Conservation (phyloP, 805 yeast genomes). For the Candida ovalis region DNA sequence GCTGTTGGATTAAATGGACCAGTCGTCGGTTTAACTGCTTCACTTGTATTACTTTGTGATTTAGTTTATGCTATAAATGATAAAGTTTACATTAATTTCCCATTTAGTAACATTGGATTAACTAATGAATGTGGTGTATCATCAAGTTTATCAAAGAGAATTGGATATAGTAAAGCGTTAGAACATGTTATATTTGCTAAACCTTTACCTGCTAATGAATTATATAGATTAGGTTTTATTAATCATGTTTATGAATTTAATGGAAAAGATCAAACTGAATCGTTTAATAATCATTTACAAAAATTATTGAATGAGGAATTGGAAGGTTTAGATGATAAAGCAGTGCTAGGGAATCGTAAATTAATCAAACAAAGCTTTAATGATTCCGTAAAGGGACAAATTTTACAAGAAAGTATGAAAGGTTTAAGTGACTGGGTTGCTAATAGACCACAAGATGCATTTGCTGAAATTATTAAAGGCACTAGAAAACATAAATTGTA, state of each 20-base stretch:
- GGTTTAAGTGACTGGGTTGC: slow-evolving; percentile 70
- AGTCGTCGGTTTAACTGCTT: slow-evolving; percentile 74
- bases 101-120: slow-evolving; percentile 79
- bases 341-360: slow-evolving; percentile 43
- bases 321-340: slow-evolving; percentile 41
- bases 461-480: slow-evolving; percentile 49
- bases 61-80: slow-evolving; percentile 64
- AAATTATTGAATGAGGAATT: slow-evolving; percentile 34
- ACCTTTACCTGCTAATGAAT: slow-evolving; percentile 58
- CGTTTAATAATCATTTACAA: slow-evolving; percentile 40
- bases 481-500: slow-evolving; percentile 60
- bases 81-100: slow-evolving; percentile 57
- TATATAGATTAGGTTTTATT: slow-evolving; percentile 55
- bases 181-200: slow-evolving; percentile 70
- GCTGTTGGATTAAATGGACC: slow-evolving; percentile 83
- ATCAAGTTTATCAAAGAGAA: slow-evolving; percentile 59
- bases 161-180: slow-evolving; percentile 69
- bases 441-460: slow-evolving; percentile 71
- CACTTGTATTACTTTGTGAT: slow-evolving; percentile 72
- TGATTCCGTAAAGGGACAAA: slow-evolving; percentile 42
- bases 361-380: slow-evolving; percentile 35
- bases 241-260: slow-evolving; percentile 48
- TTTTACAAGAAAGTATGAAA: slow-evolving; percentile 60
- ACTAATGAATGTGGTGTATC: slow-evolving; percentile 80
- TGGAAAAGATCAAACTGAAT: slow-evolving; percentile 24